phyloP scores from a whole-genome alignment of 2,329 filamentous ascomycete genomes.

The Knufia fluminis region DNA sequence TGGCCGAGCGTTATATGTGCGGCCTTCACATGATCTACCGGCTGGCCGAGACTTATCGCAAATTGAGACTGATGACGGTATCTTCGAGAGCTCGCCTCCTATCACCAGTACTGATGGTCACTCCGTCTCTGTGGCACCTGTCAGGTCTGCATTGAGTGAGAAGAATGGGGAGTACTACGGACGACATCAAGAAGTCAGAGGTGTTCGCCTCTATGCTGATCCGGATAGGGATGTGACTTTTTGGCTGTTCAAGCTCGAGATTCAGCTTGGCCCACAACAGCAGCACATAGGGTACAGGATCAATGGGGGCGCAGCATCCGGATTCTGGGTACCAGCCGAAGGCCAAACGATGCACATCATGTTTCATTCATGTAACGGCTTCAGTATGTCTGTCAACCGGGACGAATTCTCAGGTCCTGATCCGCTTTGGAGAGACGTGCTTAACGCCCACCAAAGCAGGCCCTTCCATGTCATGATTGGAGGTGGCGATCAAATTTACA shows the following conservation, averaged over 20 bases:
- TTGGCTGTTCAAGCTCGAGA: slow-evolving; percentile 92
- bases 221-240: slow-evolving; percentile 82
- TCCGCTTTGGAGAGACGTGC: slow-evolving; percentile 90
- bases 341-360: slow-evolving; percentile 94
- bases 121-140: slow-evolving; percentile 33
- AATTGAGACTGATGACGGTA: slow-evolving; percentile 68
- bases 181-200: slow-evolving; percentile 74
- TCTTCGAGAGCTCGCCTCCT: slow-evolving; percentile 60
- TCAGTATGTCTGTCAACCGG: slow-evolving; percentile 68
- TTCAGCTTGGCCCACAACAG: slow-evolving; percentile 70
- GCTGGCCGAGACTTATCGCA: slow-evolving; percentile 69
- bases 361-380: slow-evolving; percentile 97
- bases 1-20: slow-evolving; percentile 78
- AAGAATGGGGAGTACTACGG: slow-evolving; percentile 69
- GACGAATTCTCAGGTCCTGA: slow-evolving; percentile 83
- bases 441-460: slow-evolving; percentile 80
- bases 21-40: slow-evolving; percentile 76
- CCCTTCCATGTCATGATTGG: slow-evolving; percentile 99
- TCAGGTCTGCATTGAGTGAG: slow-evolving; percentile 37
- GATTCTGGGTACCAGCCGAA: slow-evolving; percentile 86
- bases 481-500: slow-evolving; percentile 94
- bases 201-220: slow-evolving; percentile 73
- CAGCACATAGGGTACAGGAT: slow-evolving; percentile 90
- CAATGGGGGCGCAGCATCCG: slow-evolving; percentile 77
- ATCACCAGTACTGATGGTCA: slow-evolving; percentile 29